phyloP scores from a whole-genome alignment of 495 filamentous ascomycete genomes.

The Filosporella fistucella region DNA sequence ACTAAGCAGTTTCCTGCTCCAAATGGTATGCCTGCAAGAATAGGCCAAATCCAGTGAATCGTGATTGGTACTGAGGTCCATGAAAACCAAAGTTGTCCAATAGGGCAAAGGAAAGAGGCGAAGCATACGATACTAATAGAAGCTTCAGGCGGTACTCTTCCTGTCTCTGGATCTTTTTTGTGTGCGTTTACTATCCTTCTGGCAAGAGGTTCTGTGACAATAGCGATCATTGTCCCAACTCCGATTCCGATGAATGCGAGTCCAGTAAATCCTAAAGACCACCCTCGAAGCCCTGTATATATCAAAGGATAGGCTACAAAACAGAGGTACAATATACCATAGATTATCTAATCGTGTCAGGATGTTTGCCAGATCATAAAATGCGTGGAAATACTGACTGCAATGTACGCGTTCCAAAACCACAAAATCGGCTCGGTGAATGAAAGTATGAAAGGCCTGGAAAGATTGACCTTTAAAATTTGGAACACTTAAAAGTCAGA shows the following conservation, averaged over 20 bases:
- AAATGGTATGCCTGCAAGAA: conserved; percentile 75
- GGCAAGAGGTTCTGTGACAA: conserved; percentile 63
- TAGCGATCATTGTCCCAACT: conserved; percentile 64
- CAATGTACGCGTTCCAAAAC: conserved; percentile 75
- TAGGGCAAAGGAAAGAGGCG: conserved; percentile 60
- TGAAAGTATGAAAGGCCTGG: conserved; percentile 71
- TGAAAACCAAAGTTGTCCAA: conserved; percentile 73
- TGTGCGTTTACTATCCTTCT: conserved; percentile 69
- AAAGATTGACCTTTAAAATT: conserved; percentile 65
- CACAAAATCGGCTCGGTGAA: conserved; percentile 82
- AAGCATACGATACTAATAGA: conserved; percentile 69
- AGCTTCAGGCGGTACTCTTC: conserved; percentile 64
- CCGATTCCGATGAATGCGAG: conserved; percentile 80
- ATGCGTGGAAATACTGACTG: conserved; percentile 21
- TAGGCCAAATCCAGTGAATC: conserved; percentile 72
- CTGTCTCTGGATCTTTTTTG: conserved; percentile 63
- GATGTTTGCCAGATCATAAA: not conserved
- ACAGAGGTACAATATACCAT: conserved; percentile 77
- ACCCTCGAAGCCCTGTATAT: conserved; percentile 64
- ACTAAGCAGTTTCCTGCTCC: conserved; percentile 70
- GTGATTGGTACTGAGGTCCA: conserved; percentile 72
- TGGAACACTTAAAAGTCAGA: conserved; percentile 31
- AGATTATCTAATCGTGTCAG: conserved; percentile 33
- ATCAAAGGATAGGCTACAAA: conserved; percentile 84
- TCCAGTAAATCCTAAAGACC: conserved; percentile 68